Percentiles rank a stretch among this genome's conserved stretches.
These are phyloP conservation scores for Boletus coccyginus DNA, from an alignment of 768 basidiomycete species.

Conservation along the genomic window DNA sequence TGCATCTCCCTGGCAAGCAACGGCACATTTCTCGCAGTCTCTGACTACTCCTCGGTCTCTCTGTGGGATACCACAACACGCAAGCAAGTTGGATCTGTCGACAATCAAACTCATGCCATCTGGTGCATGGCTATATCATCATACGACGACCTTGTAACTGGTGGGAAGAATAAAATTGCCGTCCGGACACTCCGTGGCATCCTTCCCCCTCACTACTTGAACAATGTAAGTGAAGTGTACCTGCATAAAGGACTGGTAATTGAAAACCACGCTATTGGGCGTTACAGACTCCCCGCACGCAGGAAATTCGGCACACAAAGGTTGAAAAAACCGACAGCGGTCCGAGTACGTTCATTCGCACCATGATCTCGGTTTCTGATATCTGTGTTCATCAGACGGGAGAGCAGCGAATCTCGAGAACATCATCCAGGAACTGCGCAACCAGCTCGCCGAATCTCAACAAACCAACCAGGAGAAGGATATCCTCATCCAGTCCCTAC, in stretches of 20 bases:
- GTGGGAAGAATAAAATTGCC: neutral
- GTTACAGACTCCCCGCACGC: too few relatives aligned
- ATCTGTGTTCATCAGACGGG: neutral
- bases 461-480: too few relatives aligned
- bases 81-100: neutral
- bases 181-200: neutral
- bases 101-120: neutral
- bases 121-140: neutral
- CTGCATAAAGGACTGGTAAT: too few relatives aligned
- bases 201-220: neutral
- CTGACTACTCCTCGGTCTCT: neutral
- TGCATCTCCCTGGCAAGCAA: neutral
- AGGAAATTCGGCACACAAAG: too few relatives aligned
- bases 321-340: too few relatives aligned
- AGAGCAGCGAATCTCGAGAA: neutral
- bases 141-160: neutral
- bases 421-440: neutral
- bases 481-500: too few relatives aligned
- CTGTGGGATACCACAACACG: constrained; percentile 4
- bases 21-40: neutral
- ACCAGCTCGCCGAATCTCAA: neutral
- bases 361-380: neutral
- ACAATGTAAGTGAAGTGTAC: neutral
- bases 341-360: neutral
- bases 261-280: too few relatives aligned